Base-by-base conservation (phyloP, 129 eudicot genomes). In the Oenanthe sinensis region DNA sequence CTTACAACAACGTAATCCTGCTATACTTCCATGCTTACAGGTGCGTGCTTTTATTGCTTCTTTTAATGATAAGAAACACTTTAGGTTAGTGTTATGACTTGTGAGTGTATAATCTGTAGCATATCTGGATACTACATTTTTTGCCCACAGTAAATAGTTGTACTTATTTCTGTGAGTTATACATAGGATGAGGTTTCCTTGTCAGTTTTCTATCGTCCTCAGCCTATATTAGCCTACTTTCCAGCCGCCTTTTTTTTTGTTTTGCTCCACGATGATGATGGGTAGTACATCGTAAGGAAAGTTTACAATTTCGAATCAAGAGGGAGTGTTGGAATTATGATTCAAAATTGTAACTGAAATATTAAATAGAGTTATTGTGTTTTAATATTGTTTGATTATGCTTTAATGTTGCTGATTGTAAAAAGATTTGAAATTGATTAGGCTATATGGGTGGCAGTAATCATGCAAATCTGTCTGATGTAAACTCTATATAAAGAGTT, bases 1-100 rank as follows among this genome's bases (percentile, higher is more conserved):
- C 91, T 78, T 94, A 82, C 98, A 94, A 85, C 93, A 83, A 82
- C 96, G 97, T 33, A 82, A 79, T 28, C 98, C 98, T 81, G 82
- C 97, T 45, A 91, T 94, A 78, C 98, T 94, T 84, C 98, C 98
- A 48, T 94, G 98, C 85, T 85, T 94, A 79, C 98, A 94, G 97
- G 98, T 94, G 60, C 60, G 75, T 62, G 72, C 1, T 50, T 43
- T 76, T 65, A 43, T 76, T 50, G 36, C n/a, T 44, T 62, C 42
- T 42, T 75, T 22, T 30, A 44, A 16, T 14, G 43, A 70, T 43
- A 8, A 78, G 55, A 19, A 7, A 39, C 52, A 42, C n/a, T 43
- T 72, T 2, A 20, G 8, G 16, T 20, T 24, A 44, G 20, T 74
- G 8, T 42, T 33, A 17, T 19, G 74, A 4, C 67, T 10, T 22